These are phyloP conservation scores for Xylogone sp. DNA, from an alignment of 2,329 filamentous ascomycete genomes.

Conservation along the genomic window DNA sequence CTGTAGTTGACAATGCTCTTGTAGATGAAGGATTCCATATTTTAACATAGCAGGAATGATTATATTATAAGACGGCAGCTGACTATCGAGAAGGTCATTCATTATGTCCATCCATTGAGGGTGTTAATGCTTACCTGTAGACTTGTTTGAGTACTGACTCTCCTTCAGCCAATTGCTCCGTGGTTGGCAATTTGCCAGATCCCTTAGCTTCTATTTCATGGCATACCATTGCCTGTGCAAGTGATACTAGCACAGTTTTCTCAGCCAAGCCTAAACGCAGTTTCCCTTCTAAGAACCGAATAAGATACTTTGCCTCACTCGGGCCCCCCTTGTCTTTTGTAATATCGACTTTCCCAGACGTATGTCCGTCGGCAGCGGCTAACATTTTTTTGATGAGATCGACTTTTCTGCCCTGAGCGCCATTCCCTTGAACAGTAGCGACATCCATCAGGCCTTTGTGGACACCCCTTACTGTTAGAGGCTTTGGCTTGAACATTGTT, in stretches of 20 bases:
- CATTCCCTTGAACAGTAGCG: conserved; percentile 80
- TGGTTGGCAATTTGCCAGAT: conserved; percentile 59
- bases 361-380: conserved; percentile 78
- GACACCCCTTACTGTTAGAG: conserved; percentile 80
- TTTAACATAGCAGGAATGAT: conserved; percentile 88
- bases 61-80: conserved; percentile 91
- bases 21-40: conserved; percentile 78
- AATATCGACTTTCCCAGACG: conserved; percentile 79
- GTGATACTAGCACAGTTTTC: conserved; percentile 82
- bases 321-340: conserved; percentile 87
- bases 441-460: conserved; percentile 86
- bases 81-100: conserved; percentile 52
- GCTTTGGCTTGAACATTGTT: conserved; percentile 97
- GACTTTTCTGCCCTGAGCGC: conserved; percentile 86
- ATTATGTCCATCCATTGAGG: too few species aligned
- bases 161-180: conserved; percentile 75
- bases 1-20: conserved; percentile 83
- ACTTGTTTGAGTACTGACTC: conserved; percentile 86
- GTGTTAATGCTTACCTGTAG: conserved; percentile 59
- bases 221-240: conserved; percentile 82
- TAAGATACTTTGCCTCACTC: conserved; percentile 91
- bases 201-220: conserved; percentile 74
- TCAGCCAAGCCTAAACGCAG: conserved; percentile 88
- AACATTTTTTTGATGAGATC: conserved; percentile 94
- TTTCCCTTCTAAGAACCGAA: conserved; percentile 93